Conservation (phyloP, 192 early-diverging fungal genomes). For the Coemansia sp. region DNA sequence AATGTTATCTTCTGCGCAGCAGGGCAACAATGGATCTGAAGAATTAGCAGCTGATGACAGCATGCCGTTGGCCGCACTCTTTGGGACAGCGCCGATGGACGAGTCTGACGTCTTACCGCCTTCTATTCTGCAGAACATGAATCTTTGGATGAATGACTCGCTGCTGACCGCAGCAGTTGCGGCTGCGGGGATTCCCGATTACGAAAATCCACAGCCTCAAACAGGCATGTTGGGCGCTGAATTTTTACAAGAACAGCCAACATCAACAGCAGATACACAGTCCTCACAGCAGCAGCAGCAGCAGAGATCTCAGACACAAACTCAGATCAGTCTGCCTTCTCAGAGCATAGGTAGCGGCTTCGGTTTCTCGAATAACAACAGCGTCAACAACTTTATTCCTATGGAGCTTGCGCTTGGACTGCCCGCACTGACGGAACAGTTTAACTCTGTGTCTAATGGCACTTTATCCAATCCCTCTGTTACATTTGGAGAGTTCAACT, state of each 20-base stretch:
- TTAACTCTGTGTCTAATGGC: slow-evolving; percentile 4
- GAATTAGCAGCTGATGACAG: slow-evolving; percentile 21
- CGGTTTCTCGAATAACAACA: slow-evolving; percentile 8
- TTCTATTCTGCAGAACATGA: slow-evolving; percentile 53
- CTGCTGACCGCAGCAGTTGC: slow-evolving; percentile 28
- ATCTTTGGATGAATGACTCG: slow-evolving; percentile 55
- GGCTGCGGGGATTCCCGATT: neutral
- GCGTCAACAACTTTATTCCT: slow-evolving; percentile 17
- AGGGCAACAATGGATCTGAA: slow-evolving; percentile 7
- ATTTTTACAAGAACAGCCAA: slow-evolving; percentile 6
- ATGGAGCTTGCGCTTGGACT: slow-evolving; percentile 54
- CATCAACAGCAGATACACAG: slow-evolving; percentile 9
- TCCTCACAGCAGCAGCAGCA: slow-evolving; percentile 3
- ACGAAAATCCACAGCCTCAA: neutral
- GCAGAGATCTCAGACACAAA: neutral
- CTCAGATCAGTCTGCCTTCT: neutral
- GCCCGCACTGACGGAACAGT: slow-evolving; percentile 16
- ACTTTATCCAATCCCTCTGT: slow-evolving; percentile 7
- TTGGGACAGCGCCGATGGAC: slow-evolving; percentile 41
- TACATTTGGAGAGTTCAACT: slow-evolving; percentile 11
- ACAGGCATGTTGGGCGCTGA: slow-evolving; percentile 1
- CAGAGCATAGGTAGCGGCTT: slow-evolving; percentile 3
- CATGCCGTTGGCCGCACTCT: slow-evolving; percentile 45
- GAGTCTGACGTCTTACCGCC: slow-evolving; percentile 53
- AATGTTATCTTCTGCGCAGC: slow-evolving; percentile 1